Base-by-base conservation (phyloP, 768 basidiomycete genomes). In the Scleroderma bovista region DNA sequence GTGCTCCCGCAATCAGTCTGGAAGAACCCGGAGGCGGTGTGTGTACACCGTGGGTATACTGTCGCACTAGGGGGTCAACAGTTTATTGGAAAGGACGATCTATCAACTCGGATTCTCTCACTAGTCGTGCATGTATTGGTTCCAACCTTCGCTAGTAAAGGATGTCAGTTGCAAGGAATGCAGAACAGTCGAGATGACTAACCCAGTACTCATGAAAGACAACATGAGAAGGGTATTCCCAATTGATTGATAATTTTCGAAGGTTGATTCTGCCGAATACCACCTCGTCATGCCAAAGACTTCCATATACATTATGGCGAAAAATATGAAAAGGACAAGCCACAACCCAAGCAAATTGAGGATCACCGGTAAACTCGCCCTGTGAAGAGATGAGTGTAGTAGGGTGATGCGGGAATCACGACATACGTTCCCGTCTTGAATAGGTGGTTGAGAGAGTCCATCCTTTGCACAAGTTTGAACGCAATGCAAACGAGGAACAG, bases 61-160 rank as follows among this genome's bases (percentile, higher is more conserved):
- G 88, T 55, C 13, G 88, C 75, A 61, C 92, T 95, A n/a, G 53
- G n/a, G 44, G n/a, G 29, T 36, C 22, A 31, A 37, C 51, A 3
- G 29, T 33, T 46, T 3, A 10, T 44, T 26, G 20, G 29, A 15
- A 36, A 6, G 12, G 17, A 29, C 5, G 26, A 5, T 4, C 26
- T 12, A 17, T 9, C 22, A 15, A 19, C 29, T 19, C 1, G 12
- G 6, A 32, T 39, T 29, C 46, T 56, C 86, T 61, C 64, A 93
- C 90, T 83, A 95, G 69, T 97, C 90, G 63, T 97, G 94, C 95
- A 97, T 97, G 65, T 86, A 96, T 58, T 86, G 83, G 63, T 97
- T 97, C 95, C 95, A 98, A 0, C 84, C 91, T 66, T 97, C 94
- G 9, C 93, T 93, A 55, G 7, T 55, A 46, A 16, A 16, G 24